Conservation (phyloP, 768 basidiomycete genomes). For the Mycena floridula region DNA sequence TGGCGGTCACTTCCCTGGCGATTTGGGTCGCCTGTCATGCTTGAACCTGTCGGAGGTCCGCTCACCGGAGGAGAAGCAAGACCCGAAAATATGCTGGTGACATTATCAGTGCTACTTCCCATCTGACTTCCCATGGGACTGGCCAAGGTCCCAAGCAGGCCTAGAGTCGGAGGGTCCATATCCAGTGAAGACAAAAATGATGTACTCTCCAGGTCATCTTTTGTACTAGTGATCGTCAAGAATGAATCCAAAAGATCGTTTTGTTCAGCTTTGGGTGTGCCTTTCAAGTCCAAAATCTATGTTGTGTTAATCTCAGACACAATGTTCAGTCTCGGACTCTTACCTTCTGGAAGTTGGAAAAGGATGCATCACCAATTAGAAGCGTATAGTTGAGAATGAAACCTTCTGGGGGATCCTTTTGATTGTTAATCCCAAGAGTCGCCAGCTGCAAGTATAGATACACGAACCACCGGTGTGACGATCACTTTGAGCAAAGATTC, state of each 20-base stretch:
- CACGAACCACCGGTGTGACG: conserved; percentile 80
- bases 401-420: conserved; percentile 83
- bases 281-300: conserved; percentile 92
- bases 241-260: conserved; percentile 89
- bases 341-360: conserved; percentile 98
- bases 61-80: conserved; percentile 58
- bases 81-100: conserved; percentile 47
- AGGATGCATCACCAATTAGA: conserved; percentile 89
- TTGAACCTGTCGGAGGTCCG: conserved; percentile 59
- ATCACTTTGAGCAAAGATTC: conserved; percentile 95
- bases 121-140: no score
- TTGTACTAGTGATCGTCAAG: conserved; percentile 88
- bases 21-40: conserved; percentile 29
- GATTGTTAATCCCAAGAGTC: neutral
- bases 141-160: conserved; percentile 44
- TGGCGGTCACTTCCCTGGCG: conserved; percentile 47
- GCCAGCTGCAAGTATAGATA: neutral
- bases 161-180: conserved; percentile 77
- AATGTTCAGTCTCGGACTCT: conserved; percentile 3
- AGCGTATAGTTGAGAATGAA: conserved; percentile 96
- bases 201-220: conserved; percentile 78
- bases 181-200: conserved; percentile 93
- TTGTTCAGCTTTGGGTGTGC: conserved; percentile 80
- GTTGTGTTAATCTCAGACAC: neutral
- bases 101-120: conserved; percentile 24